Base-by-base conservation (phyloP, 306 rosid species). In the Cicer cuneatum region DNA sequence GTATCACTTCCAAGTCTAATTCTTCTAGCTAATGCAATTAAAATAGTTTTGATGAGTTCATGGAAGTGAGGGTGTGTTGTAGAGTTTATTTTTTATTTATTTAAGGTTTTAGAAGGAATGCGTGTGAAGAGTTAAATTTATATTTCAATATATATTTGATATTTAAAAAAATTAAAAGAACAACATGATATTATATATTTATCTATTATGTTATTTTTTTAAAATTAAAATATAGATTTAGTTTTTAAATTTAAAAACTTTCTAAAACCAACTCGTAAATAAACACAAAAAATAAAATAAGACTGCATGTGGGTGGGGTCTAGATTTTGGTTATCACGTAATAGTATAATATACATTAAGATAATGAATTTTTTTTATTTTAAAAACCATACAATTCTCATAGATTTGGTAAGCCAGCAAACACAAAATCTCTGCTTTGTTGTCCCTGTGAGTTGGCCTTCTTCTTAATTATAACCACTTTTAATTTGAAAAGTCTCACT, bases 251-350 rank as follows among this genome's bases (percentile, higher is more conserved):
- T n/a, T n/a, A n/a, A n/a, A n/a, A n/a, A n/a, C n/a, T n/a, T n/a
- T n/a, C n/a, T n/a, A n/a, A n/a, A n/a, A n/a, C 2, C 33, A 24
- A 24, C 33, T 24, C 3, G 33, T 4, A 24, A 24, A 24, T 24
- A 24, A 24, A 24, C 3, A 24, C 33, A 3, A 24, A 61, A 66
- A 41, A 14, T 64, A 78, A 75, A 60, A 62, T 78, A 76, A 72
- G 42, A 58, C 54, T 42, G 66, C 90, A 85, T 83, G 91, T 81
- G 87, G 60, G 87, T 86, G 87, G 88, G 91, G 92, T 83, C 78
- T 66, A 51, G 59, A 81, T 76, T 80, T 78, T 58, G 51, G 63
- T n/a, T n/a, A n/a, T 74, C 67, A 49, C 4, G 35, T 68, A 40
- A 56, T 38, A 45, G 16, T n/a, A 14, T 43, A 57, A 24, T 10